A percentile compares a stretch with the other conserved stretches of the same genome.
These are phyloP conservation scores for Wickerhamomyces mucosus DNA, from an alignment of 805 yeast genomes.

Conservation along the genomic window DNA sequence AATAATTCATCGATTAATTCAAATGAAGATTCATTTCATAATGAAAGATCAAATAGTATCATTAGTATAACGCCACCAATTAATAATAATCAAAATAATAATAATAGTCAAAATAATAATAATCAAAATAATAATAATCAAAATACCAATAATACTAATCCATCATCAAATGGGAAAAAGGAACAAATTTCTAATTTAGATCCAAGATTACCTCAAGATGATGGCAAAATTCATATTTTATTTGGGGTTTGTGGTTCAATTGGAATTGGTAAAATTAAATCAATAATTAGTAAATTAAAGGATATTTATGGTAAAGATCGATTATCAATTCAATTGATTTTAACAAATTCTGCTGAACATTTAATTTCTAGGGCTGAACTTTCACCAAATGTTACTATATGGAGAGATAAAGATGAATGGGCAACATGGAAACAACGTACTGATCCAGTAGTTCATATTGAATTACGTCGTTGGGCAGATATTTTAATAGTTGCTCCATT, in stretches of 20 bases:
- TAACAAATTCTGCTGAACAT: conserved; percentile 80
- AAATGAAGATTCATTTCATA: neutral
- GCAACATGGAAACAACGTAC: conserved; percentile 67
- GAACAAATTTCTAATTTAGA: conserved; percentile 45
- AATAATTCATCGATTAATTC: conserved; percentile 3
- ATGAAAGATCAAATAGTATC: conserved; percentile 1
- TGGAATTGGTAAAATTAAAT: conserved; percentile 71
- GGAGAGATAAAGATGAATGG: conserved; percentile 97
- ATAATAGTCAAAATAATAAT: too few species aligned
- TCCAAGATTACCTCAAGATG: conserved; percentile 65
- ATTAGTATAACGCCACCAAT: neutral
- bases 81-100: neutral
- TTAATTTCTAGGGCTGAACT: conserved; percentile 49
- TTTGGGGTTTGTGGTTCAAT: conserved; percentile 87
- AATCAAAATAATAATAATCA: too few species aligned
- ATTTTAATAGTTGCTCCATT: conserved; percentile 88
- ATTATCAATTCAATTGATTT: conserved; percentile 75
- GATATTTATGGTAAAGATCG: conserved; percentile 68
- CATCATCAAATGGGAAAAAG: conserved; percentile 22
- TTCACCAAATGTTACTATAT: conserved; percentile 59
- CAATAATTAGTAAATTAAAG: conserved; percentile 71
- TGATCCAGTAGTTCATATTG: conserved; percentile 93
- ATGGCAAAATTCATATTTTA: conserved; percentile 77
- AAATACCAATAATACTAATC: conserved; percentile 6
- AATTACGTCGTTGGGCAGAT: conserved; percentile 95